A percentile compares a stretch with the other conserved stretches of the same genome.
Conservation (phyloP, 179 eudicot species). For the Vitellaria paradoxa region DNA sequence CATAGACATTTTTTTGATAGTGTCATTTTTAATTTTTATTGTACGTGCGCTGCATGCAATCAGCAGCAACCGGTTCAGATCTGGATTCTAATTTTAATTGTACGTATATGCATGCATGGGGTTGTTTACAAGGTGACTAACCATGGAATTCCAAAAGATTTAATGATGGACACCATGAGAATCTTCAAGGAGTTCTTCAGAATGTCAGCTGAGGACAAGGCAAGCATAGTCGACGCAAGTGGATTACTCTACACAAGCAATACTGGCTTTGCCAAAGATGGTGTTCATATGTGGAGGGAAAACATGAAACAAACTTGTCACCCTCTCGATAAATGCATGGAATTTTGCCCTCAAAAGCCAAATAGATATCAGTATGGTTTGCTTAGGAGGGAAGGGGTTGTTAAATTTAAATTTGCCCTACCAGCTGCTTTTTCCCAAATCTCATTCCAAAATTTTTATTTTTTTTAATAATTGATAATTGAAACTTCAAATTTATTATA, state of each 20-base stretch:
- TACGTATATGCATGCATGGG: background rate
- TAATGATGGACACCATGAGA: conserved; percentile 23
- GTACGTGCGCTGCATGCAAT: too few relatives aligned
- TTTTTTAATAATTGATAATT: too few relatives aligned
- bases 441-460: too few relatives aligned
- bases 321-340: conserved; percentile 46
- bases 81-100: background rate
- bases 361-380: conserved; percentile 41
- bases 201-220: conserved; percentile 43
- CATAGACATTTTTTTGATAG: too few relatives aligned
- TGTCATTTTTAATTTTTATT: too few relatives aligned
- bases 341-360: conserved; percentile 63
- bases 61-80: too few relatives aligned
- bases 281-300: conserved; percentile 72
- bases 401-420: too few relatives aligned
- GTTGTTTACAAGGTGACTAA: conserved; percentile 38
- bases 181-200: conserved; percentile 41
- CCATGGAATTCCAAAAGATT: conserved; percentile 44
- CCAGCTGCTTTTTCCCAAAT: too few relatives aligned
- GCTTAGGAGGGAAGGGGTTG: too few relatives aligned
- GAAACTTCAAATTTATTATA: too few relatives aligned
- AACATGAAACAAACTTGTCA: conserved; percentile 65
- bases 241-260: conserved; percentile 52
- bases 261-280: conserved; percentile 40
- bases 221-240: conserved; percentile 26